Percentiles rank a stretch among this genome's conserved stretches.
Evolutionary conservation across 306 rosid genomes (phyloP).

Genomic region (Alnus glutinosa): DNA sequence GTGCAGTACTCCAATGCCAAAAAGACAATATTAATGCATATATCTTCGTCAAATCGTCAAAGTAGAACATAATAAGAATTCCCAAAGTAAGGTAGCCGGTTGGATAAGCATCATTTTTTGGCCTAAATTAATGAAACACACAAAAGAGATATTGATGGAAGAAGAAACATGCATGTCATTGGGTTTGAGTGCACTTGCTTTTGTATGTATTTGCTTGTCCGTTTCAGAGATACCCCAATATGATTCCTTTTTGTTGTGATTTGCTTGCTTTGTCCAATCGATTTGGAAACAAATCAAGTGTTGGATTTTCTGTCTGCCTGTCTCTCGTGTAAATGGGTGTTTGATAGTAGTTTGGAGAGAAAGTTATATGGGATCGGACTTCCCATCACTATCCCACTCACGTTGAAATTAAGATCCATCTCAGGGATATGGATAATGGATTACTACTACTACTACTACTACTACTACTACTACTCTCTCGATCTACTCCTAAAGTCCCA

Average conservation of each 20-base stretch:
- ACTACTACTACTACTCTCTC: not conserved
- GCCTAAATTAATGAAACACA: slow-evolving; percentile 35
- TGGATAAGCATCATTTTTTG: slow-evolving; percentile 14
- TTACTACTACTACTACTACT: not conserved
- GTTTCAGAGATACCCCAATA: not conserved
- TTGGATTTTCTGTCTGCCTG: slow-evolving; percentile 36
- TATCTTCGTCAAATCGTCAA: slow-evolving; percentile 7
- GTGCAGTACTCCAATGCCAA: not conserved
- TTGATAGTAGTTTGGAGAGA: slow-evolving; percentile 9
- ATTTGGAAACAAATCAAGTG: slow-evolving; percentile 33
- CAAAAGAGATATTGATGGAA: slow-evolving; percentile 20
- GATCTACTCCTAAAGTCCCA: slow-evolving; percentile 10
- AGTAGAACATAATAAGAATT: slow-evolving; percentile 8
- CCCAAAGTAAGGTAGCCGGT: not conserved
- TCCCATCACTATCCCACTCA: slow-evolving; percentile 29
- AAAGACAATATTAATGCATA: not conserved
- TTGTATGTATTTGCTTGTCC: slow-evolving; percentile 20
- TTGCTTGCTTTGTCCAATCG: slow-evolving; percentile 34
- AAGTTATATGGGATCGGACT: slow-evolving; percentile 23
- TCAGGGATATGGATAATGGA: not conserved
- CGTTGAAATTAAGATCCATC: slow-evolving; percentile 21
- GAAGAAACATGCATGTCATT: slow-evolving; percentile 23
- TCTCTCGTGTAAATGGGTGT: slow-evolving; percentile 28
- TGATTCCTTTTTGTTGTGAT: slow-evolving; percentile 10
- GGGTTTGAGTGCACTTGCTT: slow-evolving; percentile 25